A percentile compares a stretch with the other conserved stretches of the same genome.
phyloP scores from a whole-genome alignment of 2,329 filamentous ascomycete species.

The Penicillium sp. region DNA sequence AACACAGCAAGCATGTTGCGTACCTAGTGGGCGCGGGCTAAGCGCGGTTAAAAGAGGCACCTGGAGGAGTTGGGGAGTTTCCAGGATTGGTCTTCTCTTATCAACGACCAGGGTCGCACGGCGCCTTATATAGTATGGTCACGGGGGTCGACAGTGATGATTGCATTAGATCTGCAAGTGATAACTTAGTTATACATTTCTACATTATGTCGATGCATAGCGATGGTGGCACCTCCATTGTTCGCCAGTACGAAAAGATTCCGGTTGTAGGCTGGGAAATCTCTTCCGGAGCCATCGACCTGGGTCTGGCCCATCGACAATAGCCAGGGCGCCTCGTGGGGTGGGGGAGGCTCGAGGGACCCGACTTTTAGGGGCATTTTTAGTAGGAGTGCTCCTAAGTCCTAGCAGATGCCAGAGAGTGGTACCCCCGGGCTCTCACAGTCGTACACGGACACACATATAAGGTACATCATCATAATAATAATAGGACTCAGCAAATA shows the following conservation, averaged over 20 bases:
- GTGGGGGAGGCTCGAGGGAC: slow-evolving; percentile 7
- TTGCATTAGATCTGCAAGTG: background rate
- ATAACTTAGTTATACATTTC: no score
- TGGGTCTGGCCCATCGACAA: background rate
- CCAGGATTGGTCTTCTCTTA: background rate
- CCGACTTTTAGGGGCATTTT: background rate
- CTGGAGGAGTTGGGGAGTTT: background rate
- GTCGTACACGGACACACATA: background rate
- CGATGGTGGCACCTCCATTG: background rate
- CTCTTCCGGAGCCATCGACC: slow-evolving; percentile 3
- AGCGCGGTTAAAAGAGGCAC: slow-evolving; percentile 12
- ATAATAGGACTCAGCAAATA: no score
- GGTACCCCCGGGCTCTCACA: background rate
- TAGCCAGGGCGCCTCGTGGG: slow-evolving; percentile 8
- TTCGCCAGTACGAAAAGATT: background rate
- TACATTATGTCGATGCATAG: no score
- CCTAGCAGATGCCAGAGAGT: background rate
- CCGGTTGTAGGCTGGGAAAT: slow-evolving; percentile 3
- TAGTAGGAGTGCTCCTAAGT: background rate
- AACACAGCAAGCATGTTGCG: slow-evolving; percentile 11
- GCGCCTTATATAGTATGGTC: background rate
- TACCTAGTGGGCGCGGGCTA: slow-evolving; percentile 12
- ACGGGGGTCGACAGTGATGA: background rate
- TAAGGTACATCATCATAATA: no score
- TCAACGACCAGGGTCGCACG: background rate